Base-by-base conservation (phyloP, 768 basidiomycete genomes). In the Grammothele lineata region DNA sequence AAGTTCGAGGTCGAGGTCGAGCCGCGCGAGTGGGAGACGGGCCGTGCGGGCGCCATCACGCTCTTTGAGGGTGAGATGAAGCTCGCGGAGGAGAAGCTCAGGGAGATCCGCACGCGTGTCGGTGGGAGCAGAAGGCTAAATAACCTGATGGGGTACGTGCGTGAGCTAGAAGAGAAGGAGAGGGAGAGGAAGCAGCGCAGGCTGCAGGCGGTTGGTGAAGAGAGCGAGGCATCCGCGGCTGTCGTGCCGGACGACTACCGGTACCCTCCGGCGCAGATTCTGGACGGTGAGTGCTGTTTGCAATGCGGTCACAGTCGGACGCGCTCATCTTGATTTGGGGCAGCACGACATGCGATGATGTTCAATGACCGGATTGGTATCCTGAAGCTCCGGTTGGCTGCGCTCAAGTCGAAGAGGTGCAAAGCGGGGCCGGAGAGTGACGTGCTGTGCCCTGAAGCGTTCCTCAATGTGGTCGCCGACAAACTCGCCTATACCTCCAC, bases 1-100 rank as follows among this genome's bases (percentile, higher is more conserved):
- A 99, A 99, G 72, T 95, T 96, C 61, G 95, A 98, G 61, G 85
- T 98, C 22, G 96, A 99, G 62, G 87, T 97, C 12, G 93, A 97
- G 53, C 77, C 80, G 12, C 72, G 85, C 34, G 96, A 99, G 65
- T 99, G 96, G 96, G 89, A 91, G 57, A 61, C 72, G 2, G 96
- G 96, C 0, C 72, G 94, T 40, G 76, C 75, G 56, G 72, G 80
- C 40, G 80, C 91, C 1, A 76, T 91, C 46, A 79, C 80, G 44
- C 70, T 94, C 56, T 88, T 95, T 57, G 85, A 91, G 67, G 81
- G 80, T 59, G 96, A 99, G 74, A 70, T 89, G 30, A 60, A 48
- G 33, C 80, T 91, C 78, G 95, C 92, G 57, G 92, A 97, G 67
- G 70, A 68, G 38, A 93, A 92, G 70, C 67, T 98, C 57, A 81